Evolutionary conservation across 768 basidiomycete genomes (phyloP), one percentile per base, ranked within the genome.

Genomic region (Amanita pallidorosea): DNA sequence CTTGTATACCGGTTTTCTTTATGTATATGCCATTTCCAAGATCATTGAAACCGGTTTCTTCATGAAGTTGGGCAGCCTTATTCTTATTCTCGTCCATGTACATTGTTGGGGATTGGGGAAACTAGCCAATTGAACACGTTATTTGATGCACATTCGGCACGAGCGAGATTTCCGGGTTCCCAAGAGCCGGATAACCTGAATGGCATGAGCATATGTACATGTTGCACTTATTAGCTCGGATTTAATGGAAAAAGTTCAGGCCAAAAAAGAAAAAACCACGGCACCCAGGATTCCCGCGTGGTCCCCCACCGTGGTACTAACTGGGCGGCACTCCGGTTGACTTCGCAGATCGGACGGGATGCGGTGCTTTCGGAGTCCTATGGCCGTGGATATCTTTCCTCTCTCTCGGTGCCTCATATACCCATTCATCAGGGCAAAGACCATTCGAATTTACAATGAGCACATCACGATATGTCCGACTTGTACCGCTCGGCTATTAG

Each of bases 401-500:
- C 7, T 7, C 2, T 38, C 18, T 36, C 1, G 13, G 7, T 17
- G 18, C n/a, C 37, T 17, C 7, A 18, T 37, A 37, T 37, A 37
- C n/a, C n/a, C 36, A 37, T 37, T 37, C n/a, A 12, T n/a, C 11
- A 36, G n/a, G n/a, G n/a, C n/a, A n/a, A n/a, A n/a, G n/a, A n/a
- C 22, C 22, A 23, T 3, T 23, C 34, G 13, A 6, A 15, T 2
- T 36, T 35, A 18, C 7, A 17, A 5, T 47, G 8, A 29, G 7
- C 1, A 5, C 25, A 5, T 25, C 25, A 25, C 4, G 25, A 25
- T 25, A 86, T 88, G 84, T 86, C 85, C 12, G 68, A 80, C 58
- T 68, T 92, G 4, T 80, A 82, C 61, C 85, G 86, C 51, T 87
- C 86, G 54, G 80, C 91, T 8, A 72, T 95, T 53, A 77, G 77